Evolutionary conservation across 768 basidiomycete species (phyloP).

Genomic region (Lactifluus pinguis): DNA sequence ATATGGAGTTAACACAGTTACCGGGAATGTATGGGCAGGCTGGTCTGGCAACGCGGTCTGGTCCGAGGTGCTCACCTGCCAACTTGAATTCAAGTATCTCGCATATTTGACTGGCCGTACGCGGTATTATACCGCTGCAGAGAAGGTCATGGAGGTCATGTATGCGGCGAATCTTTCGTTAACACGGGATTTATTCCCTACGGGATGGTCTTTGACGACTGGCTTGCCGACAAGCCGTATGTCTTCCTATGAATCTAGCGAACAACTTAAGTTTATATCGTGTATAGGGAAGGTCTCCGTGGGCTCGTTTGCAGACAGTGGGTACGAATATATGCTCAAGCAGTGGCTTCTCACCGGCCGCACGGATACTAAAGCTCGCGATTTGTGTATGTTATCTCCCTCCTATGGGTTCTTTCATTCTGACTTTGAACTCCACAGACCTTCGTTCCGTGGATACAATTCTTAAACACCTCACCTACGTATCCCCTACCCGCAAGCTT

Average conservation of each 20-base stretch:
- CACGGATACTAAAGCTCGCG: conserved; percentile 50
- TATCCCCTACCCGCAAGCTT: conserved; percentile 55
- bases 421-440: conserved; percentile 31
- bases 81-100: conserved; percentile 84
- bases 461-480: conserved; percentile 52
- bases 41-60: conserved; percentile 33
- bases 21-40: conserved; percentile 25
- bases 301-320: conserved; percentile 62
- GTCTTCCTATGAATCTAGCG: conserved; percentile 18
- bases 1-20: conserved; percentile 58
- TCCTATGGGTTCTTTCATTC: neutral
- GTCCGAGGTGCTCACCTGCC: conserved; percentile 75
- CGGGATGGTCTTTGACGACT: conserved; percentile 40
- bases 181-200: conserved; percentile 51
- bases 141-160: conserved; percentile 42
- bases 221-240: conserved; percentile 38
- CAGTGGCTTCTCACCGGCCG: conserved; percentile 60
- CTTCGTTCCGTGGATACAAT: conserved; percentile 52
- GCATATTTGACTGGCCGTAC: conserved; percentile 70
- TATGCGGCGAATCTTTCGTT: conserved; percentile 32
- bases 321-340: conserved; percentile 73
- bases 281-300: conserved; percentile 36
- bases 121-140: conserved; percentile 48
- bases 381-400: conserved; percentile 47
- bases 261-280: conserved; percentile 22